These are phyloP conservation scores for Termitomyces sp. DNA, from an alignment of 768 basidiomycete genomes.

Conservation along the genomic window DNA sequence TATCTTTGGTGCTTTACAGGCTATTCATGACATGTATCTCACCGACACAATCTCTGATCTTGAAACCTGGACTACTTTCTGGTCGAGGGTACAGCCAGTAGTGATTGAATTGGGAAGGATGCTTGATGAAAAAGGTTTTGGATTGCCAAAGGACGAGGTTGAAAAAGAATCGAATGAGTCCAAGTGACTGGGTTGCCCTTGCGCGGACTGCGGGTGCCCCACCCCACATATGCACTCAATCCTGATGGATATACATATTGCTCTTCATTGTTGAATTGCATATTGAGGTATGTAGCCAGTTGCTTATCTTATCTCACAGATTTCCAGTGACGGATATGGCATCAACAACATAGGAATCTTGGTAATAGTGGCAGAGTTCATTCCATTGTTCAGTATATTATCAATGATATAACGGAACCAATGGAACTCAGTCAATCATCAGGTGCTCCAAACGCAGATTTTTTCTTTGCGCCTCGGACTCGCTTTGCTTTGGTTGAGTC, in stretches of 20 bases:
- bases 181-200: neutral
- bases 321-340: neutral
- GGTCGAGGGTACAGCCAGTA: conserved; percentile 19
- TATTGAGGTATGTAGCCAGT: neutral
- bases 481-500: conserved; percentile 18
- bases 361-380: neutral
- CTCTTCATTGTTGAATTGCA: neutral
- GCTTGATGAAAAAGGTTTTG: conserved; percentile 21
- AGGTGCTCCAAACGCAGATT: conserved; percentile 31
- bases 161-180: conserved; percentile 4
- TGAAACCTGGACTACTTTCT: conserved; percentile 17
- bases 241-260: neutral
- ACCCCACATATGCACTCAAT: neutral
- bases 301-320: too few species aligned
- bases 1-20: conserved; percentile 18
- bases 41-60: conserved; percentile 5
- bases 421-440: conserved; percentile 14
- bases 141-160: conserved; percentile 15
- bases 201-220: too few species aligned
- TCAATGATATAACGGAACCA: neutral
- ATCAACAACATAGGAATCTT: neutral
- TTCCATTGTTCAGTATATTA: neutral
- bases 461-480: conserved; percentile 25
- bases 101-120: conserved; percentile 16
- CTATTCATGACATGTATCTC: conserved; percentile 18